Percentiles rank a stretch among this genome's conserved stretches.
These are phyloP conservation scores for Zygosaccharomyces bisporus DNA, from an alignment of 805 yeast genomes.

Conservation along the genomic window DNA sequence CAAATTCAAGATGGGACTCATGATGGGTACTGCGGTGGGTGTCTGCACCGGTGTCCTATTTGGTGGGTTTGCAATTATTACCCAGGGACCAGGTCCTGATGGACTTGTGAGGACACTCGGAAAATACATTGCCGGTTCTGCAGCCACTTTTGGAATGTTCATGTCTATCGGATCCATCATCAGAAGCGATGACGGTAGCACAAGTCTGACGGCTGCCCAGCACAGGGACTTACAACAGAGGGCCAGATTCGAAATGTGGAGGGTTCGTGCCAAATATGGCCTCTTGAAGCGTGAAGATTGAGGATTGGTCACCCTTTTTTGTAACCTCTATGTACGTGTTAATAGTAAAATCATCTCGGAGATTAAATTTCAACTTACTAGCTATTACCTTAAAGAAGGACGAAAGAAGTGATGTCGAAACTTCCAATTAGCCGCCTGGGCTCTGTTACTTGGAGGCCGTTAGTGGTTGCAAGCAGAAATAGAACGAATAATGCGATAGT, in stretches of 20 bases:
- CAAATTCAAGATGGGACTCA: conserved; percentile 96
- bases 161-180: conserved; percentile 95
- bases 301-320: conserved; percentile 3
- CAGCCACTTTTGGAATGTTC: conserved; percentile 93
- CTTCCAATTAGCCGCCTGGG: neutral
- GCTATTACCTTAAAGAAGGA: neutral
- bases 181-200: conserved; percentile 57
- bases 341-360: conserved; percentile 13
- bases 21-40: conserved; percentile 86
- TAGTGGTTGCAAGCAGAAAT: neutral
- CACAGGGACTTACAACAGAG: conserved; percentile 27
- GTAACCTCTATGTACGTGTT: conserved; percentile 12
- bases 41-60: conserved; percentile 92
- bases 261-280: conserved; percentile 27
- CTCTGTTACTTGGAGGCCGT: neutral
- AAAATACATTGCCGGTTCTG: conserved; percentile 93
- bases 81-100: conserved; percentile 96
- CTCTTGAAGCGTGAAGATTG: conserved; percentile 8
- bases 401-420: conserved; percentile 1
- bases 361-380: conserved; percentile 5
- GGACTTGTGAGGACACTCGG: conserved; percentile 96
- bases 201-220: conserved; percentile 17
- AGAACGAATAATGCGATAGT: neutral
- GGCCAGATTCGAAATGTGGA: conserved; percentile 34
- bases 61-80: conserved; percentile 87